Evolutionary conservation across 768 basidiomycete genomes (phyloP), one percentile per base, ranked within the genome.

Genomic region (Lentinula lateritia): DNA sequence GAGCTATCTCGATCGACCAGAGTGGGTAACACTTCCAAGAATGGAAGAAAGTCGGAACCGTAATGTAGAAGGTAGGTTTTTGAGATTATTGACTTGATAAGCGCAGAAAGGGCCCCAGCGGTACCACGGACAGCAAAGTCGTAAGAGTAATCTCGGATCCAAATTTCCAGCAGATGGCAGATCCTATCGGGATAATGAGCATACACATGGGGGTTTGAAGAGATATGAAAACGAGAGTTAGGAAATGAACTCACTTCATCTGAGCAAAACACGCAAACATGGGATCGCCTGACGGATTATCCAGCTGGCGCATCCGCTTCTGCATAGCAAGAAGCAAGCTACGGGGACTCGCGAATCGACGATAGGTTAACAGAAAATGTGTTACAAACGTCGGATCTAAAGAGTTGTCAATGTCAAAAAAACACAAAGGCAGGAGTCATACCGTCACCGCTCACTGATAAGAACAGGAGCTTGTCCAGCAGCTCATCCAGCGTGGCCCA

Each of bases 201-300:
- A 52, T 54, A 53, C 52, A 35, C 63, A 56, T 28, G 3, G 28
- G 28, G 28, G 15, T 46, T 42, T 52, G 48, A 41, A 34, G 60
- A 36, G 7, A 39, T 62, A 23, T 38, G 23, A 41, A 5, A 41
- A 52, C 52, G 61, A 60, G 58, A 52, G 34, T 28, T 57, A 28
- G n/a, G 63, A 66, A 48, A 50, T 46, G 20, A 23, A 60, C 71
- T 32, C 66, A 91, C 92, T 88, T 85, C 90, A 93, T 92, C 70
- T 94, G 92, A 6, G 90, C 91, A 72, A 88, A 93, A 66, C 87
- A 89, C 7, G 90, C 90, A 73, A 93, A 89, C 84, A 93, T 88
- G 0, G 89, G 88, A 75, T 94, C 91, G 6, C 85, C 84, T 12
- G 83, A 80, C 16, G 87, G 83, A 58, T 83, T 82, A 67, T 89